These are phyloP conservation scores for Tolypocladium capitatum DNA, from an alignment of 2,329 filamentous ascomycete genomes.

Conservation along the genomic window DNA sequence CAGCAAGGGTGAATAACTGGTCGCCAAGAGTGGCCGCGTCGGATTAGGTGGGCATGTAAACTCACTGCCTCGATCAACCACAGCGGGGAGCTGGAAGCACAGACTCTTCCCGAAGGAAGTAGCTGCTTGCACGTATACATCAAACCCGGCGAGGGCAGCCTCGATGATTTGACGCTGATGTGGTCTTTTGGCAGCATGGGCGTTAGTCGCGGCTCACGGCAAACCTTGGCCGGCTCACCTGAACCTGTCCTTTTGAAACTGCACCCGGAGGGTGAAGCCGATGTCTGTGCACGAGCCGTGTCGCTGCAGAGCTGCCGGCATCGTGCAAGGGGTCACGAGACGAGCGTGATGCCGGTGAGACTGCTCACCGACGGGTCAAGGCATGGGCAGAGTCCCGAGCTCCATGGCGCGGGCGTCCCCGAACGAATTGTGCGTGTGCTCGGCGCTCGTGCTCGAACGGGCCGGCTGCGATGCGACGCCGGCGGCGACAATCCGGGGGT, in stretches of 20 bases:
- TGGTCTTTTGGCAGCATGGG: constrained; percentile 37
- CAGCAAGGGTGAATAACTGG: constrained; percentile 3
- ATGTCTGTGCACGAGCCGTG: constrained; percentile 46
- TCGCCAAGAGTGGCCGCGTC: not conserved
- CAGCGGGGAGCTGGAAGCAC: constrained; percentile 83
- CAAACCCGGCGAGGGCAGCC: constrained; percentile 66
- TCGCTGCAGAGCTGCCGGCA: constrained; percentile 28
- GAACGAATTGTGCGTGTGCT: not conserved
- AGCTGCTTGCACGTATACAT: constrained; percentile 88
- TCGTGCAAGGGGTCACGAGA: constrained; percentile 9
- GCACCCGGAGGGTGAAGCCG: constrained; percentile 58
- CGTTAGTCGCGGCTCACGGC: not conserved
- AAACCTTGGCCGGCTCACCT: constrained; percentile 32
- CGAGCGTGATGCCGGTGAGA: not conserved
- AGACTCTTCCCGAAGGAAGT: constrained; percentile 87
- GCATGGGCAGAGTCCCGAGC: not conserved
- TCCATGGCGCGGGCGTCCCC: not conserved
- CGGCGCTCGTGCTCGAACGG: not conserved
- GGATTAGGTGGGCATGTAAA: constrained; percentile 8
- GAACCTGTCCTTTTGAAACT: constrained; percentile 63
- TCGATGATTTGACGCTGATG: constrained; percentile 78
- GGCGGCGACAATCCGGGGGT: not conserved
- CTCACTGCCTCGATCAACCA: constrained; percentile 75
- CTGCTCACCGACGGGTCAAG: not conserved
- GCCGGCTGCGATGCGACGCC: not conserved